A percentile compares a stretch with the other conserved stretches of the same genome.
Evolutionary conservation across 352 stramenopile species (phyloP).

Genomic region (Phytophthora lateralis): DNA sequence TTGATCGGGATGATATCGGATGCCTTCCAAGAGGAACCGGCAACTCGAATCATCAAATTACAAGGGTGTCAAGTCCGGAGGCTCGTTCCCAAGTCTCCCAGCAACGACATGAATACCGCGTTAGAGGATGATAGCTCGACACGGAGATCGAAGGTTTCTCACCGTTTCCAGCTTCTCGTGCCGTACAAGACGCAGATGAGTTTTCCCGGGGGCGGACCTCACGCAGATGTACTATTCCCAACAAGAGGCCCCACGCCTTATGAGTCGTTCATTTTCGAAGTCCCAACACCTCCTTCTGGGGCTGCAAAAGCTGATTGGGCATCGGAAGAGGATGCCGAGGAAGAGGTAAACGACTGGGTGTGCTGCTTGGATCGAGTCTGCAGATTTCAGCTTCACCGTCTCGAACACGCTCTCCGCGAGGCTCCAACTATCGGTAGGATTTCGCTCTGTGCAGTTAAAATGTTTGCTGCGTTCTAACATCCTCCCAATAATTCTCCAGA

Average conservation of each 20-base stretch:
- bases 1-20: constrained; percentile 64
- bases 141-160: constrained; percentile 1
- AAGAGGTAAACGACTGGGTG: constrained; percentile 39
- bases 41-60: constrained; percentile 40
- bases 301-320: neutral
- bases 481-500: constrained; percentile 4
- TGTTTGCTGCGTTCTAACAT: constrained; percentile 1
- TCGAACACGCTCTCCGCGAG: constrained; percentile 46
- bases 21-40: constrained; percentile 39
- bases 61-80: constrained; percentile 59
- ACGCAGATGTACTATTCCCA: constrained; percentile 11
- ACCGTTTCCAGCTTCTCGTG: constrained; percentile 51
- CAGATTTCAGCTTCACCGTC: constrained; percentile 52
- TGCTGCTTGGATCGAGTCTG: constrained; percentile 45
- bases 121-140: neutral
- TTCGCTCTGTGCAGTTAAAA: neutral
- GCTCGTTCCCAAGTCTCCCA: constrained; percentile 23
- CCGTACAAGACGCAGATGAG: constrained; percentile 32
- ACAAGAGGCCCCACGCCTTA: constrained; percentile 24
- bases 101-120: neutral
- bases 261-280: constrained; percentile 51
- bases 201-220: constrained; percentile 1
- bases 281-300: constrained; percentile 9
- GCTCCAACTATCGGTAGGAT: constrained; percentile 26
- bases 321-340: constrained; percentile 7